Evolutionary conservation across 2,329 filamentous ascomycete genomes (phyloP), one percentile per base, ranked within the genome.

Genomic region (Teratosphaeria zuluensis): DNA sequence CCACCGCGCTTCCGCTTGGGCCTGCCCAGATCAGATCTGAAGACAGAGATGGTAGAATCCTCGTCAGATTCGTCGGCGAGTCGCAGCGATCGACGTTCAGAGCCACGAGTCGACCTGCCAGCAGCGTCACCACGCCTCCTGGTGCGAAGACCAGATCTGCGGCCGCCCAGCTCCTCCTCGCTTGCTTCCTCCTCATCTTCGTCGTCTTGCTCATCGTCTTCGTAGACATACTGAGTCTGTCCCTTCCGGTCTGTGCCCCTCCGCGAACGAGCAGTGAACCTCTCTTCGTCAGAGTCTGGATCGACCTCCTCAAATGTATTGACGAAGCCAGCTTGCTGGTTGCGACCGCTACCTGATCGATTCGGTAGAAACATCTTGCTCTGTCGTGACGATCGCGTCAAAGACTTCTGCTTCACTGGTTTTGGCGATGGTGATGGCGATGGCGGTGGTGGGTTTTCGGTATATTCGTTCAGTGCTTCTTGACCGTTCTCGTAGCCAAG

Each of bases 401-500:
- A 8, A 21, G 19, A 28, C 11, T 54, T 51, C 46, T 28, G 32
- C 31, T 51, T 21, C 31, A 46, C 35, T 3, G 59, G 55, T 24
- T 55, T 54, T 9, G 56, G 53, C n/a, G 51, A 35, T 35, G 33
- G 33, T 14, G 42, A 48, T 48, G 42, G 42, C 42, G 42, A n/a
- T 33, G 62, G 54, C 16, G 65, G 54, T 53, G 62, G 60, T 16
- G 58, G 59, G 38, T 61, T 68, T 58, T 59, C 62, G 59, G 61
- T 70, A 64, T 76, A 80, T 16, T 70, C 63, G 38, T 76, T 67
- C 24, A 82, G 69, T 19, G 78, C 78, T 60, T 73, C 70, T 53
- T 71, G 65, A 19, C 81, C 80, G 67, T 80, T 78, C 9, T 74
- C 68, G 31, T 78, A 71, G 2, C 69, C 61, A 12, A 79, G 63